Evolutionary conservation across 345 rosid species (phyloP), one percentile per base, ranked within the genome.

Genomic region (Crucihimalaya himalaica): DNA sequence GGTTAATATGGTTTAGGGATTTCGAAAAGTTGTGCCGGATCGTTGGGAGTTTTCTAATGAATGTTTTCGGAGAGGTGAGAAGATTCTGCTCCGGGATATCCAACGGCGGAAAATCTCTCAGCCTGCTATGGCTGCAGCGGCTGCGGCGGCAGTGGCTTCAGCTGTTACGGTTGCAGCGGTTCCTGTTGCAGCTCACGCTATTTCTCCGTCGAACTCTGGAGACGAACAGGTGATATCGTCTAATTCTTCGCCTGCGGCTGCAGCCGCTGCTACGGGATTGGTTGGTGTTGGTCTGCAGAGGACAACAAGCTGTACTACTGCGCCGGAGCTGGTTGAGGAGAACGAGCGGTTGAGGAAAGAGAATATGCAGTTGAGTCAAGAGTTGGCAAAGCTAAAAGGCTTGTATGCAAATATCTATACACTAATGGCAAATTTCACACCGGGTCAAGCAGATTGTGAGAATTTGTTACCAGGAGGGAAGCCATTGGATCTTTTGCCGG

Each of bases 21-120:
- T 93, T 74, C 85, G 96, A 11, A 93, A 93, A 75, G 97, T 91
- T 11, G 94, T 88, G 43, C 94, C 98, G 11, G 98, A 93, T 74
- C 91, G 95, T 52, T 94, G 98, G 98, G 98, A 94, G 72, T 94
- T 94, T 42, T 87, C 93, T 7, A 88, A 94, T 23, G 97, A 89
- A 9, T 85, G 84, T 71, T 94, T 94, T 42, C 77, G 80, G 56
- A 81, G 85, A 79, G 98, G 97, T 19, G 97, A 89, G 70, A 93
- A 88, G 78, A 74, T 74, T 18, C 81, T 91, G 20, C 91, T 93
- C 29, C 86, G 94, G 2, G 94, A 91, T 61, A 93, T 93, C 23
- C 98, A 91, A 68, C 91, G 98, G 0, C 82, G 98, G 72, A 93
- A 93, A 73, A 82, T 91, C 59, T 81, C 84, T 5, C 85, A 84